phyloP scores from a whole-genome alignment of 345 rosid genomes.

The Lumnitzera racemosa region DNA sequence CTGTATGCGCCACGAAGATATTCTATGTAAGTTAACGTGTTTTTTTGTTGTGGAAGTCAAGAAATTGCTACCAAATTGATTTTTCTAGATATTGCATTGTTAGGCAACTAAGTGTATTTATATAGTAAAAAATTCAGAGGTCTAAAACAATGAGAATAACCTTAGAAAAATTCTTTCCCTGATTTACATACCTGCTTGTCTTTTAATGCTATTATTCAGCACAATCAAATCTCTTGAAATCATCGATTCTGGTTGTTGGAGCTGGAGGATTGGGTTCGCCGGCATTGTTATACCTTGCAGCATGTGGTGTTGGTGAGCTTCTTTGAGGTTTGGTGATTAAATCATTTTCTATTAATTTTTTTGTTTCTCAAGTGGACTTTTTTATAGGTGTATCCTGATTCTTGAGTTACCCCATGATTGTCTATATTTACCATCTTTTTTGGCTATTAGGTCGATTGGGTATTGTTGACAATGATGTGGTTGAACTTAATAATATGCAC shows the following conservation, averaged over 20 bases:
- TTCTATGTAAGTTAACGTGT: no score
- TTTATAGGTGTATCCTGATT: not conserved
- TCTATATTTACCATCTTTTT: not conserved
- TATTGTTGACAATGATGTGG: constrained; percentile 87
- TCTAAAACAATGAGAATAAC: not conserved
- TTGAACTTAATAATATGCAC: constrained; percentile 96
- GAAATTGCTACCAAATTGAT: no score
- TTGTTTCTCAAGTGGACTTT: not conserved
- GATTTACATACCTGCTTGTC: not conserved
- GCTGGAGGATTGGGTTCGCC: constrained; percentile 98
- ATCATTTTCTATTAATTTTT: not conserved
- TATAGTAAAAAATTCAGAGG: no score
- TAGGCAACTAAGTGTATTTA: no score
- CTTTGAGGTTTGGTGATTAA: not conserved
- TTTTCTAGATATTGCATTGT: no score
- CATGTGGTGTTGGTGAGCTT: constrained; percentile 75
- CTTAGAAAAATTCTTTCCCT: not conserved
- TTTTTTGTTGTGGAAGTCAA: no score
- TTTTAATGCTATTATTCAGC: constrained; percentile 23
- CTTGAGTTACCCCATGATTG: not conserved
- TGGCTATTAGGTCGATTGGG: constrained; percentile 66
- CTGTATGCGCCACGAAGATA: no score
- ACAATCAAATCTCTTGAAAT: constrained; percentile 72
- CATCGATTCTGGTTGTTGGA: constrained; percentile 79
- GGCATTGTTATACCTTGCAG: constrained; percentile 80